Percentiles rank a stretch among this genome's conserved stretches.
Evolutionary conservation across 2,329 filamentous ascomycete genomes (phyloP).

Genomic region (Talaromyces sp.): DNA sequence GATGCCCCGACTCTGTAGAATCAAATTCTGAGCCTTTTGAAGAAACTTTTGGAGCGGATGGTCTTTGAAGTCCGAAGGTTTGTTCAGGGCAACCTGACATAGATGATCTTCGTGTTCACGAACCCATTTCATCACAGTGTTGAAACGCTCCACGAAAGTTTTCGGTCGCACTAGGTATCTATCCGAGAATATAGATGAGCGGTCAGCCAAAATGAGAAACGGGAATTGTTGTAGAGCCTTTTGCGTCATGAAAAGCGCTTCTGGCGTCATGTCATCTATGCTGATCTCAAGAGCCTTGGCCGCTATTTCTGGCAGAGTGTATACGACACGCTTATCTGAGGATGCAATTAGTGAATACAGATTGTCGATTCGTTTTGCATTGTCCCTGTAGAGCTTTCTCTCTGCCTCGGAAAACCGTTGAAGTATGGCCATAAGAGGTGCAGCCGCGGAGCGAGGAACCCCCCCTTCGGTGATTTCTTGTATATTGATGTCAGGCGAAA

Average conservation of each 20-base stretch:
- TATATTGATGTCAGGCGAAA: constrained; percentile 25
- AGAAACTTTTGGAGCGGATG: constrained; percentile 42
- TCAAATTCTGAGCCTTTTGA: constrained; percentile 40
- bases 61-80: constrained; percentile 23
- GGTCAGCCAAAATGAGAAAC: constrained; percentile 33
- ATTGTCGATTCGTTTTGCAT: constrained; percentile 31
- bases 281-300: constrained; percentile 30
- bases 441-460: constrained; percentile 35
- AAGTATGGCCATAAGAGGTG: constrained; percentile 32
- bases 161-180: constrained; percentile 50
- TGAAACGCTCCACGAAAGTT: constrained; percentile 44
- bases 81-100: constrained; percentile 24
- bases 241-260: constrained; percentile 33
- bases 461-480: constrained; percentile 38
- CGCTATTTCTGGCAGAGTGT: constrained; percentile 36
- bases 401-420: constrained; percentile 30
- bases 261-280: constrained; percentile 26
- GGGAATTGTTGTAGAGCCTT: constrained; percentile 27
- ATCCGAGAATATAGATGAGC: constrained; percentile 30
- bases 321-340: constrained; percentile 28
- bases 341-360: constrained; percentile 37
- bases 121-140: constrained; percentile 52
- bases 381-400: constrained; percentile 30
- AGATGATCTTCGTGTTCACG: constrained; percentile 45
- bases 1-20: constrained; percentile 37